Conservation (phyloP, 2,329 filamentous ascomycete genomes). For the Aspergillus thermomutatus region DNA sequence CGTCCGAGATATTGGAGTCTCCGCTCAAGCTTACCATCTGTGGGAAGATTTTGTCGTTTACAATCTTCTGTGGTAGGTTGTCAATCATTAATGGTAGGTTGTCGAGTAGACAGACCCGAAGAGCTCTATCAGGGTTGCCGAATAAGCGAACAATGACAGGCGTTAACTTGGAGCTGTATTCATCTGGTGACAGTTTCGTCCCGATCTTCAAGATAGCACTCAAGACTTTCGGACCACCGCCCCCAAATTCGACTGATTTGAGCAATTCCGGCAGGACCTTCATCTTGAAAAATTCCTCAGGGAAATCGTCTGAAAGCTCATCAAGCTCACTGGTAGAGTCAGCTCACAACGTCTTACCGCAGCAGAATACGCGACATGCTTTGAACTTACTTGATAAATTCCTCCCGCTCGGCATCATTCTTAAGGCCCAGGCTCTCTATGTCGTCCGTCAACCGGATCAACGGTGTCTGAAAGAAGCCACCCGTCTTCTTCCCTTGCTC, state of each 20-base stretch:
- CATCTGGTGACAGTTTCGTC: constrained; percentile 79
- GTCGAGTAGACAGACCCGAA: constrained; percentile 86
- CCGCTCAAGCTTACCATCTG: constrained; percentile 65
- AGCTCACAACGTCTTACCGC: constrained; percentile 17
- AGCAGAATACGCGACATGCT: neutral
- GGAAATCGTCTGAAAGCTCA: constrained; percentile 85
- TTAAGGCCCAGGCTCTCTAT: constrained; percentile 93
- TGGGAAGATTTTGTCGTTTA: constrained; percentile 96
- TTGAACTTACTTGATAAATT: constrained; percentile 66
- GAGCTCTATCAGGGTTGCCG: constrained; percentile 83
- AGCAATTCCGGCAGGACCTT: constrained; percentile 91
- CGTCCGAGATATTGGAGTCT: neutral
- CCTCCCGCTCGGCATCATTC: constrained; percentile 75
- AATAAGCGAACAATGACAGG: constrained; percentile 87
- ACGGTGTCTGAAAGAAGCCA: constrained; percentile 86
- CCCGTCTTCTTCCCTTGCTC: constrained; percentile 81
- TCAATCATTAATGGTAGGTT: constrained; percentile 90
- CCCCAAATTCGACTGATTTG: constrained; percentile 99
- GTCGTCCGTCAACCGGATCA: constrained; percentile 89
- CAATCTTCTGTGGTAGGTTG: constrained; percentile 76
- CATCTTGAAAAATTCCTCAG: constrained; percentile 96
- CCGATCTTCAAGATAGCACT: constrained; percentile 86
- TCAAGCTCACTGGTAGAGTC: constrained; percentile 63
- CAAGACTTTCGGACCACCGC: constrained; percentile 89
- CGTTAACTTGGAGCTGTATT: constrained; percentile 79